phyloP scores from a whole-genome alignment of 1,284 basidiomycete species.

The Sanghuangporus sanghuang region DNA sequence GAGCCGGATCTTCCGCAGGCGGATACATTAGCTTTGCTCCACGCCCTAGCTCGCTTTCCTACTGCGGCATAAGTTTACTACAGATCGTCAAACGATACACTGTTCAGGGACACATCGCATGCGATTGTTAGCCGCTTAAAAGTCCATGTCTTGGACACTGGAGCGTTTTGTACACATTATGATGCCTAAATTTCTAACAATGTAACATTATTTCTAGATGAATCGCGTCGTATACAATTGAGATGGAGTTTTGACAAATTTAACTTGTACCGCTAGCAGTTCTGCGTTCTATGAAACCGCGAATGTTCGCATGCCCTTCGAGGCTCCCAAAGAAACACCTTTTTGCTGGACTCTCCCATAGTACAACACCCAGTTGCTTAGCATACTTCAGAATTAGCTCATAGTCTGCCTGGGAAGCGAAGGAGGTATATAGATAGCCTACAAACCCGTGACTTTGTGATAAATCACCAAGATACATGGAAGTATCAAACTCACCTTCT shows the following conservation, averaged over 20 bases:
- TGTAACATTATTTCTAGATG: background rate
- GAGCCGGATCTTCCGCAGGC: background rate
- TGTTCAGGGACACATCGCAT: background rate
- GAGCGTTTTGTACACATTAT: background rate
- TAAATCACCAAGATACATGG: conserved; percentile 19
- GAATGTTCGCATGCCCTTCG: conserved; percentile 76
- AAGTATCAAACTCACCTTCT: conserved; percentile 56
- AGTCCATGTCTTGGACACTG: background rate
- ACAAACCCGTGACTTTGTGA: conserved; percentile 8
- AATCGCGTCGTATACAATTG: background rate
- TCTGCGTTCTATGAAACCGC: conserved; percentile 73
- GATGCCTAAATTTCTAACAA: background rate
- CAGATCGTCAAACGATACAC: background rate
- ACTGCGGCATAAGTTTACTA: background rate
- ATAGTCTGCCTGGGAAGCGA: conserved; percentile 83
- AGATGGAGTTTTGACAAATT: background rate
- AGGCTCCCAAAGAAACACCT: conserved; percentile 81
- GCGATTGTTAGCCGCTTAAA: background rate
- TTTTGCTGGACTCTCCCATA: conserved; percentile 70
- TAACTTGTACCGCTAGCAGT: conserved; percentile 29
- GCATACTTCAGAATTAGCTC: conserved; percentile 86
- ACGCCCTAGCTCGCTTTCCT: background rate
- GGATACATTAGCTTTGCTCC: background rate
- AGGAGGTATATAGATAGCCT: conserved; percentile 88
- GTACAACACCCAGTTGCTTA: conserved; percentile 71